phyloP scores from a whole-genome alignment of 768 basidiomycete genomes.

The Boletales sp. region DNA sequence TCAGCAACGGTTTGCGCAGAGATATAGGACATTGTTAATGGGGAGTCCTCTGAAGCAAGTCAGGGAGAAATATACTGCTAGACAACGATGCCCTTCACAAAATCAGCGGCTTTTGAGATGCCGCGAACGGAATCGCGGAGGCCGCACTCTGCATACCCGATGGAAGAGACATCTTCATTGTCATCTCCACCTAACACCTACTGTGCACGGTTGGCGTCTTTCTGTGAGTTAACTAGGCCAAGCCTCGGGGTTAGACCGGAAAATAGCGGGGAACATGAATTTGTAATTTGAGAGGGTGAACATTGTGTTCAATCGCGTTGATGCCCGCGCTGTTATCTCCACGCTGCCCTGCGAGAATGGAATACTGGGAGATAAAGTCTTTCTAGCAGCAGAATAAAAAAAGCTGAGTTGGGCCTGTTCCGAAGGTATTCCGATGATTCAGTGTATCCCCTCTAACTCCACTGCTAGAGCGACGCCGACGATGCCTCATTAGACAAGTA shows the following conservation, averaged over 20 bases:
- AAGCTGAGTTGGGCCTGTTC: neutral
- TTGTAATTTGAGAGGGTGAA: neutral
- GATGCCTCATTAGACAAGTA: neutral
- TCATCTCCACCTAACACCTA: constrained; percentile 1
- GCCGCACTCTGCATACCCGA: constrained; percentile 2
- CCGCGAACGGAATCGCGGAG: constrained; percentile 13
- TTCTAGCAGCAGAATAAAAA: neutral
- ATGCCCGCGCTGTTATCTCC: neutral
- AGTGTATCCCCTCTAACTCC: constrained; percentile 21
- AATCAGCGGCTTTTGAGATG: constrained; percentile 10
- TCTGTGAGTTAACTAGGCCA: neutral
- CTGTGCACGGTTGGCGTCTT: neutral
- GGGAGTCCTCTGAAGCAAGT: neutral
- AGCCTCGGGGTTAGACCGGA: constrained; percentile 21
- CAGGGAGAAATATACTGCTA: neutral
- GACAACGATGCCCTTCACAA: neutral
- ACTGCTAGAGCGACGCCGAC: neutral
- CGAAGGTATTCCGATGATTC: neutral
- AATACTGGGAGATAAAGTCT: too few relatives aligned
- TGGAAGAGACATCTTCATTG: neutral
- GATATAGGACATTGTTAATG: constrained; percentile 17
- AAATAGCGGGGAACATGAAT: neutral
- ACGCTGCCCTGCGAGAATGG: neutral
- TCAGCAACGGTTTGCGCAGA: constrained; percentile 46
- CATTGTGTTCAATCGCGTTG: neutral